Percentiles rank a stretch among this genome's conserved stretches.
Conservation (phyloP, 176 grass and related monocot genomes). For the Dactylis glomerata region DNA sequence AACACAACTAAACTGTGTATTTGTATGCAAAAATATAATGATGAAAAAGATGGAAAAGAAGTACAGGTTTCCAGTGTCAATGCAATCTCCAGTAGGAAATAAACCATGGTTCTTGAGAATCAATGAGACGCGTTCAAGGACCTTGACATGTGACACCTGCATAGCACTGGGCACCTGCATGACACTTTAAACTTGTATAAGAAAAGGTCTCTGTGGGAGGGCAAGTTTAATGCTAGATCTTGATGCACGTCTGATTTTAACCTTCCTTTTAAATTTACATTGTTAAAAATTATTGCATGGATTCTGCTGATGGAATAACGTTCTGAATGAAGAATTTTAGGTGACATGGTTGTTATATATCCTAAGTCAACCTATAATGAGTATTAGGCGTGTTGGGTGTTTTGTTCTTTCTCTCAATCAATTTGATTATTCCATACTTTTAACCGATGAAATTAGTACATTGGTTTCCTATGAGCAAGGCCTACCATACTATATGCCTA, state of each 20-base stretch:
- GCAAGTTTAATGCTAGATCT: neutral
- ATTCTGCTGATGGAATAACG: neutral
- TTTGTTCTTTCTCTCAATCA: neutral
- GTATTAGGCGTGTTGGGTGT: neutral
- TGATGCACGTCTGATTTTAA: neutral
- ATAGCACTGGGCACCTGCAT: neutral
- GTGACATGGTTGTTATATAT: neutral
- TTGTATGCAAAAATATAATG: neutral
- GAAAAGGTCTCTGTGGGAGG: neutral
- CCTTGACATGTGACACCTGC: neutral
- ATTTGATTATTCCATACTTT: neutral
- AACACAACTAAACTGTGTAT: neutral
- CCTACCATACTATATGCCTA: neutral
- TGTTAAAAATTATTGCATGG: neutral
- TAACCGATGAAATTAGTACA: neutral
- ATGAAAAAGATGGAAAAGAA: neutral
- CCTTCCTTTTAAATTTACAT: neutral
- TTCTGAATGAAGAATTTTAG: neutral
- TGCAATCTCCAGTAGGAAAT: neutral
- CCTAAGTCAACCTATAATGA: neutral
- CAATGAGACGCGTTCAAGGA: neutral
- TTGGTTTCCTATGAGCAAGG: neutral
- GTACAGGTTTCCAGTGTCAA: neutral
- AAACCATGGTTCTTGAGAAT: conserved; percentile 16
- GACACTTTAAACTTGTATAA: neutral